A percentile compares a stretch with the other conserved stretches of the same genome.
Conservation (phyloP, 2,329 filamentous ascomycete species). For the Neonectria sp. region DNA sequence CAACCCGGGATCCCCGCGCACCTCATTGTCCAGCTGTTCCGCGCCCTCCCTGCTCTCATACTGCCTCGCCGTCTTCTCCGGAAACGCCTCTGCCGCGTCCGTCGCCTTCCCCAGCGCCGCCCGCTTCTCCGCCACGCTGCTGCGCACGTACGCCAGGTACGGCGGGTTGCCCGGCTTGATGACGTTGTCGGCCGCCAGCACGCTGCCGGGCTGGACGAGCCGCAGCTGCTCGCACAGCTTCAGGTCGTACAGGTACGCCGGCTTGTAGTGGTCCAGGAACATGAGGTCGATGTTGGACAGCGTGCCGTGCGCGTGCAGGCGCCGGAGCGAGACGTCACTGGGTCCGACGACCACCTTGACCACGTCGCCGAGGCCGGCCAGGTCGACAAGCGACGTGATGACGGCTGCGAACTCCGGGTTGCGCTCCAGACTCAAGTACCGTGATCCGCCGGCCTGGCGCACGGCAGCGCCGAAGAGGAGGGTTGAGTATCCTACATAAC, state of each 20-base stretch:
- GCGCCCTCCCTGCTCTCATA: constrained; percentile 70
- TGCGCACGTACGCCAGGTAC: constrained; percentile 80
- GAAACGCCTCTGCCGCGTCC: constrained; percentile 50
- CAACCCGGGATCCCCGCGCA: constrained; percentile 73
- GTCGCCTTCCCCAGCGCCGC: constrained; percentile 52
- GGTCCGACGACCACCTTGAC: constrained; percentile 80
- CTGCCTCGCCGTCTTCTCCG: constrained; percentile 62
- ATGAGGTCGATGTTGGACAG: constrained; percentile 77
- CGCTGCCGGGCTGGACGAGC: constrained; percentile 73
- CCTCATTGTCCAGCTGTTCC: constrained; percentile 52
- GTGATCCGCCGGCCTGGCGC: constrained; percentile 72
- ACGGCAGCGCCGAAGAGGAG: constrained; percentile 81
- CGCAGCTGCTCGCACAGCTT: constrained; percentile 82
- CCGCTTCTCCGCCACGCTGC: constrained; percentile 73
- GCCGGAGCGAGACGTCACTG: constrained; percentile 75
- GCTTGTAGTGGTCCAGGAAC: constrained; percentile 88
- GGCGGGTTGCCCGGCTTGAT: constrained; percentile 80
- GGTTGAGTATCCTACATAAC: constrained; percentile 87
- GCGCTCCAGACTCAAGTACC: constrained; percentile 80
- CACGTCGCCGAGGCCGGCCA: constrained; percentile 80
- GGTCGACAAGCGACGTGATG: constrained; percentile 76
- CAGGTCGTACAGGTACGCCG: constrained; percentile 80
- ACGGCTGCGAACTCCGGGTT: constrained; percentile 83
- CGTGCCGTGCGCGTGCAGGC: constrained; percentile 67
- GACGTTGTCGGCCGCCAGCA: constrained; percentile 79